Evolutionary conservation across 2,329 filamentous ascomycete species (phyloP), one percentile per base, ranked within the genome.

Genomic region (Fusarium neocosmosporiellum): DNA sequence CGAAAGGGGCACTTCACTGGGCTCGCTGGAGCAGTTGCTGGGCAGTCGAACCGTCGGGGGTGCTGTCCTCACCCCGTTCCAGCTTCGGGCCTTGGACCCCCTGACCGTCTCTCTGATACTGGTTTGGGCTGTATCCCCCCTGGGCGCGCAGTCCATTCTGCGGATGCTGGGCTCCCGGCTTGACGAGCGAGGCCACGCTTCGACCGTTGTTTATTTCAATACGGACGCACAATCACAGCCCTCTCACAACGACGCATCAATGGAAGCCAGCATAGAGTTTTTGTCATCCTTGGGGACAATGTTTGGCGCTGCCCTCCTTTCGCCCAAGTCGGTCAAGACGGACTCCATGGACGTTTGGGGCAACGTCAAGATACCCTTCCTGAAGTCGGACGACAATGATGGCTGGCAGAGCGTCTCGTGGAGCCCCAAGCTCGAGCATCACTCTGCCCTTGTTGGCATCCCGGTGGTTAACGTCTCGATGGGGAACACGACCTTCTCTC

Each of bases 301-400:
- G 43, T 71, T 50, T n/a, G 11, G 16, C 1, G 5, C 34, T 16
- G 20, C 34, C 8, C 24, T 71, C 2, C 5, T 67, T 9, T 36
- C 60, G 0, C 34, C 65, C 0, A 7, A 31, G 4, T 18, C 37
- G 6, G 48, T 20, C 1, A 58, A 65, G 5, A 11, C 7, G 1
- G 24, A 59, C 11, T 2, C 59, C 1, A 65, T 72, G 63, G 63
- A 72, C 13, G 4, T 66, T 2, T 73, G 63, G 63, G 59, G 69
- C 7, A 70, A 72, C 13, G 48, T 67, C 20, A 70, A 67, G 10
- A 67, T 73, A 2, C 71, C 66, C 1, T 55, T 64, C 2, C 54
- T 71, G 0, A 24, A 37, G n/a, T 59, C 18, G 3, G 34, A 24
- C 14, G 46, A 41, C 11, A 43, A 7, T 13, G 20, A 24, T 2